Conservation (phyloP, 108 stramenopile species). For the Fragilaria crotonensis region DNA sequence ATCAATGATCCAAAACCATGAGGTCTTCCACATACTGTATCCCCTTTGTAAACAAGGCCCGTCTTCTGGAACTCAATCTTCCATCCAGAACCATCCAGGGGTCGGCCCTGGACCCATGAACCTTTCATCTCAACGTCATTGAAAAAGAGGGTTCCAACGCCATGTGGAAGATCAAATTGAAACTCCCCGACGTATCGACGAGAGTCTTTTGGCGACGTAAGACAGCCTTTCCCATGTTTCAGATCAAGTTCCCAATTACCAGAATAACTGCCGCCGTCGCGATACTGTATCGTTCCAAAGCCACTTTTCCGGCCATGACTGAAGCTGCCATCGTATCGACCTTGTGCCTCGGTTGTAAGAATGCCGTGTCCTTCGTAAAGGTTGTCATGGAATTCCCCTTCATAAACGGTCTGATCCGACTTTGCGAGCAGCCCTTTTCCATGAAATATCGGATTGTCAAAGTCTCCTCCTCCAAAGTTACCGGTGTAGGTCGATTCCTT, state of each 20-base stretch:
- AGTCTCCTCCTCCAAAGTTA: slow-evolving; percentile 2
- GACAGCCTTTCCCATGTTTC: slow-evolving; percentile 24
- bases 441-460: slow-evolving; percentile 16
- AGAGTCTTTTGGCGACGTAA: slow-evolving; percentile 15
- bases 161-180: slow-evolving; percentile 28
- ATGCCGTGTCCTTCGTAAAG: slow-evolving; percentile 12
- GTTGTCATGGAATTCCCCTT: slow-evolving; percentile 16
- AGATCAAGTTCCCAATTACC: slow-evolving; percentile 11
- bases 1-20: slow-evolving; percentile 1
- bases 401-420: slow-evolving; percentile 5
- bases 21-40: background rate
- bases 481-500: slow-evolving; percentile 31
- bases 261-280: background rate
- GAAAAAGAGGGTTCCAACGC: slow-evolving; percentile 9
- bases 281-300: slow-evolving; percentile 11
- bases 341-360: slow-evolving; percentile 16
- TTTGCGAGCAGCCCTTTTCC: slow-evolving; percentile 18
- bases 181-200: slow-evolving; percentile 24
- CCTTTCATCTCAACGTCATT: background rate
- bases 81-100: slow-evolving; percentile 1
- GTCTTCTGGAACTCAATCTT: background rate
- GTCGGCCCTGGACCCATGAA: background rate
- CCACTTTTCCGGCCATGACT: slow-evolving; percentile 19
- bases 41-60: background rate
- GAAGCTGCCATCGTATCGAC: slow-evolving; percentile 30